Base-by-base conservation (phyloP, 148 eudicot genomes). In the Vaccinium macrocarpon region DNA sequence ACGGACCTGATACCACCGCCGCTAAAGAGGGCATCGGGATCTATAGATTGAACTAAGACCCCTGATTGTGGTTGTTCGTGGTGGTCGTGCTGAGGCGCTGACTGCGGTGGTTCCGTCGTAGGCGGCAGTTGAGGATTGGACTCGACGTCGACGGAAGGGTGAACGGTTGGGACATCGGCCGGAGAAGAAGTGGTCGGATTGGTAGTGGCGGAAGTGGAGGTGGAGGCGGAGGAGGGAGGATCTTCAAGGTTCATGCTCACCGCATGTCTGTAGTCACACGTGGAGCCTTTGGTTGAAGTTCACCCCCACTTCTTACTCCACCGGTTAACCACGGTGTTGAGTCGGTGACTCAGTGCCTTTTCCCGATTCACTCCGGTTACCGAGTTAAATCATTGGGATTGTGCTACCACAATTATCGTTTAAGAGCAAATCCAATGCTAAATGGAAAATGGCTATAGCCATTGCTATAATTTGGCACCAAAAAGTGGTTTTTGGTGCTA, bases 1-100 rank as follows among this genome's bases (percentile, higher is more conserved):
- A 66, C 8, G 59, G 25, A 92, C 93, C 95, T 91, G 83, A 90
- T 84, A 55, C 95, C 95, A 3, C 95, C 93, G 77, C 95, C 95
- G 84, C 92, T 92, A 81, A 86, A 86, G 80, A 87, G 87, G 35
- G 88, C 88, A 89, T 89, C 86, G 6, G 93, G 91, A 89, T 92
- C 90, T 27, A 84, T 87, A 77, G 88, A 66, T 23, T 56, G 83
- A 56, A 84, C 84, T 88, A 91, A 79, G 51, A 79, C 1, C 32
- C 48, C 75, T 23, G 68, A 23, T 42, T 61, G 42, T 48, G 23
- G 57, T 14, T 76, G 57, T 6, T 16, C 73, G 2, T 85, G 73
- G 55, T 11, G 83, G 46, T 15, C 78, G 49, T 27, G 46, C 46
- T 42, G 46, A 42, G 46, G 46, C 46, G 46, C 46, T 42, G 68